Conservation (phyloP, 495 filamentous ascomycete species). For the Cenococcum geophilum region DNA sequence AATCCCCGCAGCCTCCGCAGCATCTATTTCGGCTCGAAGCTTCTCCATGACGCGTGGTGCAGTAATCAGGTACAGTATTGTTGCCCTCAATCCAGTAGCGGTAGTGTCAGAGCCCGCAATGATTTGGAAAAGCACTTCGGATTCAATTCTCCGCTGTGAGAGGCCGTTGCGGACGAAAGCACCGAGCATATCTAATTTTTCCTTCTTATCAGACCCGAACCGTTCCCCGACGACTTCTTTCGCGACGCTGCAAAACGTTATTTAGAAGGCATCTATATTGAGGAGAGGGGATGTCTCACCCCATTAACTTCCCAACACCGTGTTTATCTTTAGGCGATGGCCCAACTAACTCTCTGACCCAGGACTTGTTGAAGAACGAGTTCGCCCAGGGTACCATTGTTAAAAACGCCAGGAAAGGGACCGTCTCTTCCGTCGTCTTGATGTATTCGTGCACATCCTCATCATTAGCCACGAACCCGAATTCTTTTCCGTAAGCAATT, state of each 20-base stretch:
- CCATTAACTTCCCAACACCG: constrained; percentile 27
- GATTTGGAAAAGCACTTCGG: constrained; percentile 12
- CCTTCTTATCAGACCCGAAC: constrained; percentile 32
- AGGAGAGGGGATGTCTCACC: constrained; percentile 4
- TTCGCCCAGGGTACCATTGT: constrained; percentile 1
- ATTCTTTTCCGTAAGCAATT: constrained; percentile 40
- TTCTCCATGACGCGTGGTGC: constrained; percentile 7
- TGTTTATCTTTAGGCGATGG: constrained; percentile 30
- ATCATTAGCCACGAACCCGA: constrained; percentile 41
- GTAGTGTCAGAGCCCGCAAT: constrained; percentile 4
- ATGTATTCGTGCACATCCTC: constrained; percentile 47
- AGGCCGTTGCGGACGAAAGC: constrained; percentile 38
- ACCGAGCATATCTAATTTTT: constrained; percentile 31
- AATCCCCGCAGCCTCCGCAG: constrained; percentile 2
- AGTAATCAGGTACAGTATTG: not conserved
- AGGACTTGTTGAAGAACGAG: constrained; percentile 7
- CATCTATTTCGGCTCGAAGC: constrained; percentile 17
- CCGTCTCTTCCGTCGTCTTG: constrained; percentile 34
- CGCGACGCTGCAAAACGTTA: constrained; percentile 24
- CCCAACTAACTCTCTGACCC: constrained; percentile 7
- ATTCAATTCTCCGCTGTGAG: constrained; percentile 25
- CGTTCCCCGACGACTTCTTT: constrained; percentile 34
- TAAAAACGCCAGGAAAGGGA: not conserved
- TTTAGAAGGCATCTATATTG: not conserved
- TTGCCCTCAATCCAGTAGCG: not conserved